Evolutionary conservation across 805 yeast species (phyloP).

Genomic region (Saccharomycopsis javanensis): DNA sequence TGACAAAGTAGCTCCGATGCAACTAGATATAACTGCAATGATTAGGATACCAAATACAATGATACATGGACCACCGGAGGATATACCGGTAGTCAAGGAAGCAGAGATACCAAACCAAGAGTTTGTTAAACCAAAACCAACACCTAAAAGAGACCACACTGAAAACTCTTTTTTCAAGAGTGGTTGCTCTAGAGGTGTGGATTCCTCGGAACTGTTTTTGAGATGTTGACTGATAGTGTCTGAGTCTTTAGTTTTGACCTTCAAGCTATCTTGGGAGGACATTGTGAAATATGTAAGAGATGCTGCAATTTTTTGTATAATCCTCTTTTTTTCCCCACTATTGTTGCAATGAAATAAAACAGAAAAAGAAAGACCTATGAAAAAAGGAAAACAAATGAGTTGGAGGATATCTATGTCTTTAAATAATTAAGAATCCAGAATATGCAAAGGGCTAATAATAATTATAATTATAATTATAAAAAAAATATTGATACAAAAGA

Average conservation of each 20-base stretch:
- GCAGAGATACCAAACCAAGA: conserved; percentile 56
- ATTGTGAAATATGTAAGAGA: too few species aligned
- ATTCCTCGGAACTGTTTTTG: not conserved
- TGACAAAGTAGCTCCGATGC: conserved; percentile 42
- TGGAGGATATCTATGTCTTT: too few species aligned
- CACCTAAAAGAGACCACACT: conserved; percentile 42
- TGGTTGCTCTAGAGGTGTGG: conserved; percentile 19
- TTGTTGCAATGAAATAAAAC: too few species aligned
- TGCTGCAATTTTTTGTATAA: too few species aligned
- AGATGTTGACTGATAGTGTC: conserved; percentile 10
- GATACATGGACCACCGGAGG: conserved; percentile 49
- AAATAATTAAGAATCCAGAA: too few species aligned
- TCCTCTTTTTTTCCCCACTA: too few species aligned
- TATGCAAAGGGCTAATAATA: too few species aligned
- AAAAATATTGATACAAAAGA: not conserved
- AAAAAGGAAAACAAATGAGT: too few species aligned
- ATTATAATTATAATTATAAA: too few species aligned
- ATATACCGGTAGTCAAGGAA: conserved; percentile 43
- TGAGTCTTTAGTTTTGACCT: not conserved
- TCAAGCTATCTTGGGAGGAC: not conserved
- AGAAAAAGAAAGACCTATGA: too few species aligned
- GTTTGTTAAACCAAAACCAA: conserved; percentile 51
- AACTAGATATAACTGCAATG: conserved; percentile 36
- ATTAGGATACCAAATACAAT: conserved; percentile 49
- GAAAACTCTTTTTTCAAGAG: conserved; percentile 32